Evolutionary conservation across 768 basidiomycete genomes (phyloP), one percentile per base, ranked within the genome.

Genomic region (Mycena indigotica): DNA sequence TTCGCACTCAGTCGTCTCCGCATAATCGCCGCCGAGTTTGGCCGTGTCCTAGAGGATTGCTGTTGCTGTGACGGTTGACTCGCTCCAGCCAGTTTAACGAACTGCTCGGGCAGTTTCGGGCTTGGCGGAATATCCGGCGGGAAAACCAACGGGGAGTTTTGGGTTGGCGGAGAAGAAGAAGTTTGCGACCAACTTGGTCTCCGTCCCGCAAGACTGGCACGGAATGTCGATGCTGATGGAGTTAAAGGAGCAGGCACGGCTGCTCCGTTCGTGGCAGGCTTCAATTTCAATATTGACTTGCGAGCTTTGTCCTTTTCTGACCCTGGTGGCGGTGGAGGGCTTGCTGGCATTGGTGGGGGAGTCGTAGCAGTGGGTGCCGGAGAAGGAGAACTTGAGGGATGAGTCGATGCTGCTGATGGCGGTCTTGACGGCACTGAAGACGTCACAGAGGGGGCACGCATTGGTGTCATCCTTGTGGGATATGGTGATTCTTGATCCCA

Each of bases 401-500:
- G 63, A 30, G 52, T n/a, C 48, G 53, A 50, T n/a, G 57, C 46
- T 4, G 57, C 39, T 3, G 53, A 28, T 26, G 46, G 46, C 46
- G 46, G 46, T 13, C 24, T 23, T 48, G 46, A 28, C 46, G 46
- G 46, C 28, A 44, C 29, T 3, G 55, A 50, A 13, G 61, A 62
- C 24, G 53, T 4, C 13, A 58, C 50, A 3, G 61, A 61, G 41
- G 69, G 63, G 48, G 69, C 54, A 21, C 62, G 67, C n/a, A 60
- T 58, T n/a, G n/a, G n/a, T n/a, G n/a, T n/a, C 10, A 59, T 53
- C 39, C 77, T 77, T 30, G 72, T 76, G 17, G 89, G 84, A 70
- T 89, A 88, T 23, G 83, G 85, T 1, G 86, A 83, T 61, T 91
- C 87, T 63, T 89, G 88, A 69, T 93, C 85, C 71, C 88, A 88